A percentile compares a stretch with the other conserved stretches of the same genome.
These are phyloP conservation scores for Puccinia polysora DNA, from an alignment of 1,284 basidiomycete species.

Conservation along the genomic window DNA sequence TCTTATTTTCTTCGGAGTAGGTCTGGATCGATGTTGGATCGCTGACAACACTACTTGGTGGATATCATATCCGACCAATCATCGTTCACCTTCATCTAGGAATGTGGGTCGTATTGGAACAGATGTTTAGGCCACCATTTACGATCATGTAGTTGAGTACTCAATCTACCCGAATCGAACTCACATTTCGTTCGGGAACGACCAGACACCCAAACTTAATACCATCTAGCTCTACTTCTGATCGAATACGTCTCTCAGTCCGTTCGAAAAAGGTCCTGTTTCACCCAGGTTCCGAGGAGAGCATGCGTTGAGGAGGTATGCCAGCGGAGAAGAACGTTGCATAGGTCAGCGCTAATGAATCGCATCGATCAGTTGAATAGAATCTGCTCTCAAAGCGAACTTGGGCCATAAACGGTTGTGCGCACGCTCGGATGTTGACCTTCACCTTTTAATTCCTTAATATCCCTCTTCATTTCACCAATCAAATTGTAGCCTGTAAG, in stretches of 20 bases:
- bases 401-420: too few relatives aligned
- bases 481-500: constrained; percentile 72
- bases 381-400: too few relatives aligned
- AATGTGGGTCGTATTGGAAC: constrained; percentile 99
- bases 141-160: constrained; percentile 68
- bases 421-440: too few relatives aligned
- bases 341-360: constrained; percentile 76
- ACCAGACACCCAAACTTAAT: too few relatives aligned
- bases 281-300: constrained; percentile 98
- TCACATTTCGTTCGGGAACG: too few relatives aligned
- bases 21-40: too few relatives aligned
- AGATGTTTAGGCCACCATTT: constrained; percentile 78
- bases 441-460: too few relatives aligned
- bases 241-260: too few relatives aligned
- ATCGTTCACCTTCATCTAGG: constrained; percentile 58
- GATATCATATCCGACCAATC: background rate
- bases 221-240: too few relatives aligned
- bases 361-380: too few relatives aligned
- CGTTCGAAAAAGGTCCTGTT: constrained; percentile 83
- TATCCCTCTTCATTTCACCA: too few relatives aligned
- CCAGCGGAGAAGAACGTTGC: constrained; percentile 96
- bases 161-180: constrained; percentile 33
- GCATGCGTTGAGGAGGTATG: constrained; percentile 95
- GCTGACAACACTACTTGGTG: too few relatives aligned
- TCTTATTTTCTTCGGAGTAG: constrained; percentile 19